phyloP scores from a whole-genome alignment of 108 stramenopile genomes.

The Skeletonema grethae region DNA sequence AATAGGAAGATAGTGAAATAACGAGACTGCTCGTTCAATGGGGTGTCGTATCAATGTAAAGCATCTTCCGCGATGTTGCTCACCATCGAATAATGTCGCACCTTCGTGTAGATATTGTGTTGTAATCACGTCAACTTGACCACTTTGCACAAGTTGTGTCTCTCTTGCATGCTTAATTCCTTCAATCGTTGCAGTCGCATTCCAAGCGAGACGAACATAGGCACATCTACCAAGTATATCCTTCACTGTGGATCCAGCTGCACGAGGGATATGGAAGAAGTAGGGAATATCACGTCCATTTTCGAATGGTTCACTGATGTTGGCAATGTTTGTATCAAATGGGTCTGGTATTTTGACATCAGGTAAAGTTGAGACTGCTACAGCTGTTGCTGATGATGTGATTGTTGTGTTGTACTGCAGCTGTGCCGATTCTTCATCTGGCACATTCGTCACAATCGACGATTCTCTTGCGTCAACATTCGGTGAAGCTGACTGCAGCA shows the following conservation, averaged over 20 bases:
- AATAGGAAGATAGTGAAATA: conserved; percentile 33
- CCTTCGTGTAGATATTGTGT: conserved; percentile 40
- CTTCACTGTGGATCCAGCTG: conserved; percentile 23
- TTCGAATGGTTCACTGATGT: background rate
- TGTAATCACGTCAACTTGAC: conserved; percentile 33
- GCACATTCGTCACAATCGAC: no score
- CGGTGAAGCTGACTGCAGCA: background rate
- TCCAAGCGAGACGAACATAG: conserved; percentile 41
- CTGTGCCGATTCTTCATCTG: background rate
- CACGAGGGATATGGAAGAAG: conserved; percentile 39
- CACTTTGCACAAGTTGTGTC: conserved; percentile 22
- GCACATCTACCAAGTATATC: conserved; percentile 33
- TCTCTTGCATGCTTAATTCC: conserved; percentile 26
- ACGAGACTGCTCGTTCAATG: conserved; percentile 39
- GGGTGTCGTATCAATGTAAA: conserved; percentile 49
- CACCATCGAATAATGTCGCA: conserved; percentile 24
- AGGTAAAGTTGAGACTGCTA: background rate
- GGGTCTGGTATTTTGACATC: background rate
- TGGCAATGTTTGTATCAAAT: background rate
- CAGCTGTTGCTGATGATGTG: background rate
- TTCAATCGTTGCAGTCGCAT: conserved; percentile 18
- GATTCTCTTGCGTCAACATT: background rate
- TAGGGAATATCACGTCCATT: conserved; percentile 27
- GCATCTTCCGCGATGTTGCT: conserved; percentile 26
- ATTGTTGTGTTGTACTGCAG: background rate